Conservation (phyloP, 108 stramenopile species). For the Chaetoceros muelleri region DNA sequence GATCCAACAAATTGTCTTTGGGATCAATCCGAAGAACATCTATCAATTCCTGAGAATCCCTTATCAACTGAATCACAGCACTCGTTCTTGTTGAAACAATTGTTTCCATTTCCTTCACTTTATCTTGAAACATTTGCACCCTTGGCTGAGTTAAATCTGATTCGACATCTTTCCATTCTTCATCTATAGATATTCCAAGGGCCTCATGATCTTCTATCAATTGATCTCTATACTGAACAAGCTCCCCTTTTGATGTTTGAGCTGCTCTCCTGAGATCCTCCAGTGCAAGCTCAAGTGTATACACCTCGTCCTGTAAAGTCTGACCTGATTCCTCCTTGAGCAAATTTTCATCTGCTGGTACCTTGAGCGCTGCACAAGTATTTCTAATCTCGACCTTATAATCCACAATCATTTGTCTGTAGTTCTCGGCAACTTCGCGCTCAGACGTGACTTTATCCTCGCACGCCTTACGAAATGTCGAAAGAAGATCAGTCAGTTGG, state of each 20-base stretch:
- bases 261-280: conserved; percentile 34
- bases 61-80: conserved; percentile 52
- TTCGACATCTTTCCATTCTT: conserved; percentile 46
- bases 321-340: conserved; percentile 15
- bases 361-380: conserved; percentile 36
- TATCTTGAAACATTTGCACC: conserved; percentile 42
- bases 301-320: conserved; percentile 55
- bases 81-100: conserved; percentile 39
- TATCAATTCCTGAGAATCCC: conserved; percentile 74
- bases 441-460: conserved; percentile 64
- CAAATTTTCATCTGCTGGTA: conserved; percentile 28
- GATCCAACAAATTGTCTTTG: conserved; percentile 27
- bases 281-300: conserved; percentile 40
- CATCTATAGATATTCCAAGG: conserved; percentile 40
- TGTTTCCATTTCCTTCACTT: conserved; percentile 62
- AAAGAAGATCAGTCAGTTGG: conserved; percentile 62
- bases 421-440: conserved; percentile 57
- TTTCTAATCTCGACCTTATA: conserved; percentile 40
- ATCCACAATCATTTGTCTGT: conserved; percentile 61
- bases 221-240: conserved; percentile 24
- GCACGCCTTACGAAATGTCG: conserved; percentile 44
- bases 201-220: conserved; percentile 56
- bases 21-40: conserved; percentile 60
- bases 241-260: conserved; percentile 35
- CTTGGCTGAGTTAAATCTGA: conserved; percentile 47